Base-by-base conservation (phyloP, 352 stramenopile species). In the Phytophthora colocasiae region DNA sequence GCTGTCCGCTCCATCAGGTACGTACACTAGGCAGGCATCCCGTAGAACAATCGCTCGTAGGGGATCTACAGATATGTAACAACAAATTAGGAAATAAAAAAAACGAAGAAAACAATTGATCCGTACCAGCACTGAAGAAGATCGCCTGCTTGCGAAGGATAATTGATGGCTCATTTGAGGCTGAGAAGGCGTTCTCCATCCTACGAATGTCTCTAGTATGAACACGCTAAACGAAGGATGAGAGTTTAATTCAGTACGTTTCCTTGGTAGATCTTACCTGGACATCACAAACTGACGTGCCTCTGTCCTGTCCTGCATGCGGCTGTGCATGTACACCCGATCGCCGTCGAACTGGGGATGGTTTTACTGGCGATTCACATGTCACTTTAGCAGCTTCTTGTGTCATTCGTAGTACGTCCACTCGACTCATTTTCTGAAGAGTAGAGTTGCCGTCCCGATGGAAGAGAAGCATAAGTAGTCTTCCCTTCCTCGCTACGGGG, bases 131-230 rank as follows among this genome's bases (percentile, higher is more conserved):
- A 29, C 81, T 89, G 46, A 91, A 75, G 56, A 91, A 72, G 31
- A 91, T 82, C 7, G 80, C 75, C 63, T 91, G 81, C 48, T 87
- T 89, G 4, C 81, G 73, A 22, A 89, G 59, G 31, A 82, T 70
- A 31, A 91, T 74, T 9, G 76, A 87, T 14, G 81, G 81, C 41
- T 90, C 79, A 50, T 88, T 89, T 8, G 77, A 86, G n/a, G 76
- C 69, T 1, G 77, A 77, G 47, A 91, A 92, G 0, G 75, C 70
- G n/a, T 84, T 78, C 46, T 92, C 84, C 29, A 92, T 75, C 56
- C 86, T 83, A 4, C 84, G 80, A 9, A 92, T 70, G 51, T 92
- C 84, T 26, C 84, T 69, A 27, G 71, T 71, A 38, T 92, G 80
- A 14, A 91, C 82, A 15, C 53, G 45, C 81, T 92, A 31, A 10